Percentiles rank a stretch among this genome's conserved stretches.
phyloP scores from a whole-genome alignment of 2,329 filamentous ascomycete species.

The Sphaerulina populicola region DNA sequence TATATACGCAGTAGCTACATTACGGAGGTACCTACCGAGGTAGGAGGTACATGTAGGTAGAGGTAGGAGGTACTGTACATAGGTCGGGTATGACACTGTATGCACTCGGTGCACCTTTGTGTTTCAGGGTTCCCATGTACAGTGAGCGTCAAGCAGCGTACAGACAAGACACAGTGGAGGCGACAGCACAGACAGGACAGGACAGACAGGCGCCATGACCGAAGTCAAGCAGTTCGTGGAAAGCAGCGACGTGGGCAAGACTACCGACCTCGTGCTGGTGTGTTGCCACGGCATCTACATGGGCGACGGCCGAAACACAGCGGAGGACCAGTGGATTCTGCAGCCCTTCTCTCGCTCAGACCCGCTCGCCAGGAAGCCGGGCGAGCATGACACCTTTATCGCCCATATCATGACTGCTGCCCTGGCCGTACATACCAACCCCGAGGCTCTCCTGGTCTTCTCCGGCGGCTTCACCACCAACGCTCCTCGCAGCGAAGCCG shows the following conservation, averaged over 20 bases:
- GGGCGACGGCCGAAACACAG: slow-evolving; percentile 33
- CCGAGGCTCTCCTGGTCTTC: slow-evolving; percentile 53
- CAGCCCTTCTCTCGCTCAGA: slow-evolving; percentile 58
- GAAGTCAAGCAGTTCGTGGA: slow-evolving; percentile 18
- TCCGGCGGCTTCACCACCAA: slow-evolving; percentile 53
- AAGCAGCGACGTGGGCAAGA: slow-evolving; percentile 17
- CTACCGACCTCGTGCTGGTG: slow-evolving; percentile 58
- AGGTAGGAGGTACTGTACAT: no score
- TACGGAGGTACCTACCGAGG: no score
- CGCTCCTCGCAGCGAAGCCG: slow-evolving; percentile 24
- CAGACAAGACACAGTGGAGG: neutral
- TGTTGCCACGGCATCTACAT: slow-evolving; percentile 78
- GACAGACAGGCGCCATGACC: slow-evolving; percentile 15
- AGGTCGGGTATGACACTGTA: no score
- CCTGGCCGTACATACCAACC: slow-evolving; percentile 40
- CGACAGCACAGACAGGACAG: no score
- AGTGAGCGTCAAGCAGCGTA: no score
- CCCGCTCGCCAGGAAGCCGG: slow-evolving; percentile 38
- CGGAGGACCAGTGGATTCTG: slow-evolving; percentile 53
- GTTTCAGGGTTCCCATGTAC: no score
- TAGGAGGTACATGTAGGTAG: no score
- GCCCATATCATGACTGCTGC: slow-evolving; percentile 63
- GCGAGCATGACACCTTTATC: slow-evolving; percentile 73
- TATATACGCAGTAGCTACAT: no score
- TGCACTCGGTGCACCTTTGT: no score